A percentile compares a stretch with the other conserved stretches of the same genome.
These are phyloP conservation scores for Lasiosphaeria hispida DNA, from an alignment of 495 filamentous ascomycete species.

Conservation along the genomic window DNA sequence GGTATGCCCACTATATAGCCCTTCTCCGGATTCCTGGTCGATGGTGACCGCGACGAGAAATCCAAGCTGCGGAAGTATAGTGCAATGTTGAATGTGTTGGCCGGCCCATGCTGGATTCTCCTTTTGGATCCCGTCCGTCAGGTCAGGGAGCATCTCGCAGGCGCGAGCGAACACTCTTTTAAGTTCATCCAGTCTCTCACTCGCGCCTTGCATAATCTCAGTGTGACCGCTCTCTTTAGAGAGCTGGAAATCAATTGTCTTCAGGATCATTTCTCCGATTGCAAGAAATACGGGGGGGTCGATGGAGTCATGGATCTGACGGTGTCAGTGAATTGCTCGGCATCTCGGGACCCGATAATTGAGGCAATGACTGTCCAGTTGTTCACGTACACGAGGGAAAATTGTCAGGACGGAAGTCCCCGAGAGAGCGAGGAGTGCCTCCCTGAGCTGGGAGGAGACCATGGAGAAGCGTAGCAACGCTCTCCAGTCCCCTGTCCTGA, in stretches of 20 bases:
- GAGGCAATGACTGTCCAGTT: neutral
- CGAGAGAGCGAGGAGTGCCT: conserved; percentile 59
- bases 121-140: conserved; percentile 59
- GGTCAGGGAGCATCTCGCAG: conserved; percentile 64
- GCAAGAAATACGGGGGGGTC: conserved; percentile 54
- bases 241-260: conserved; percentile 78
- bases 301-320: conserved; percentile 40
- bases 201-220: conserved; percentile 69
- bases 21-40: conserved; percentile 58
- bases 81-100: conserved; percentile 59
- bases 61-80: conserved; percentile 88
- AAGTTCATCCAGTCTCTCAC: conserved; percentile 72
- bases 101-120: conserved; percentile 59
- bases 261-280: conserved; percentile 67
- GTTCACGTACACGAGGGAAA: conserved; percentile 51
- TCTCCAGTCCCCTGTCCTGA: conserved; percentile 71
- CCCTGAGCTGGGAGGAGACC: conserved; percentile 65
- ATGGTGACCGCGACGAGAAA: conserved; percentile 78
- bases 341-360: neutral
- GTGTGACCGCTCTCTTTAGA: conserved; percentile 72
- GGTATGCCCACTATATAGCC: conserved; percentile 62
- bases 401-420: conserved; percentile 56
- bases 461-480: conserved; percentile 51
- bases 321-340: neutral
- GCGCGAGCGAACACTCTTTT: conserved; percentile 77